phyloP scores from a whole-genome alignment of 1,284 basidiomycete species.

The Hemileia vastatrix region DNA sequence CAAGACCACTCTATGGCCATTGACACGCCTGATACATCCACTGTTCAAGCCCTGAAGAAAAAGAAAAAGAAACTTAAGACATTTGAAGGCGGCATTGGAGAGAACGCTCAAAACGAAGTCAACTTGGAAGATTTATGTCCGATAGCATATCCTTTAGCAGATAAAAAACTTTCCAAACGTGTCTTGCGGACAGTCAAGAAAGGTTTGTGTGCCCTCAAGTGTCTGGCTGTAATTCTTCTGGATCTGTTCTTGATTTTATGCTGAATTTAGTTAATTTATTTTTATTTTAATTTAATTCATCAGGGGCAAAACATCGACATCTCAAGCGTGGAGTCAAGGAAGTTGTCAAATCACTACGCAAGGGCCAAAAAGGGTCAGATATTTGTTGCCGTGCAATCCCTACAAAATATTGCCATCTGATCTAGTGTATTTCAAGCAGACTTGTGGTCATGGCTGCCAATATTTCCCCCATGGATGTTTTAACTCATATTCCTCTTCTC shows the following conservation, averaged over 20 bases:
- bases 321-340: constrained; percentile 94
- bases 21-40: no score
- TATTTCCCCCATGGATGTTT: constrained; percentile 96
- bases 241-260: constrained; percentile 13
- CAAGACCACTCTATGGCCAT: no score
- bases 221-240: background rate
- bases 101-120: no score
- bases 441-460: constrained; percentile 89
- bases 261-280: background rate
- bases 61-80: no score
- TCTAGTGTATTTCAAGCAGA: constrained; percentile 46
- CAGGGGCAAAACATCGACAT: constrained; percentile 80
- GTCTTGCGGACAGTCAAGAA: constrained; percentile 85
- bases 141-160: constrained; percentile 77
- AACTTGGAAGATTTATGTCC: constrained; percentile 83
- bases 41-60: no score
- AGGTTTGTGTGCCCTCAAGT: constrained; percentile 53
- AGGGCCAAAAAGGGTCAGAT: constrained; percentile 82
- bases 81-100: no score
- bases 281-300: background rate
- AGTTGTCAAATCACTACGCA: constrained; percentile 87
- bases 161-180: constrained; percentile 83
- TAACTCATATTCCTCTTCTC: constrained; percentile 88
- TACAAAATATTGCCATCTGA: background rate
- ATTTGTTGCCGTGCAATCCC: background rate